A percentile compares a stretch with the other conserved stretches of the same genome.
Evolutionary conservation across 805 yeast species (phyloP).

Genomic region (Saccharomycodes ludwigii): DNA sequence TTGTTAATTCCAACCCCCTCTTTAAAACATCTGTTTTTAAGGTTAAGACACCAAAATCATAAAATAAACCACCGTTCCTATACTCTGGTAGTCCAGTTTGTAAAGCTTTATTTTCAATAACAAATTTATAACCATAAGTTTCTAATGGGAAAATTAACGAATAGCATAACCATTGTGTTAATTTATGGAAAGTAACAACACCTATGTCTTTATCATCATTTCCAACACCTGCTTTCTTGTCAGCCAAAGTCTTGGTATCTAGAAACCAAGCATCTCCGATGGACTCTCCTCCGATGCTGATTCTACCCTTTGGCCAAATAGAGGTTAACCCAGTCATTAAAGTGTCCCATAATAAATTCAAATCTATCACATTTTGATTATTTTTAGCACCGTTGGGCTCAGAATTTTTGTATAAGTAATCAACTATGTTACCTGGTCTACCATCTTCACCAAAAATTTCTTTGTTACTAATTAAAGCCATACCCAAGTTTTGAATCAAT

Average conservation of each 20-base stretch:
- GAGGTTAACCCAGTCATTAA: slow-evolving; percentile 43
- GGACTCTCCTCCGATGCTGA: slow-evolving; percentile 35
- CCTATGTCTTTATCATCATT: slow-evolving; percentile 21
- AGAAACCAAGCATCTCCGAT: slow-evolving; percentile 56
- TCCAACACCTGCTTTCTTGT: slow-evolving; percentile 6
- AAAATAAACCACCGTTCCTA: slow-evolving; percentile 52
- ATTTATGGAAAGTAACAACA: slow-evolving; percentile 50
- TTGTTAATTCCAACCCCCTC: slow-evolving; percentile 28
- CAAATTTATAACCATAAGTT: slow-evolving; percentile 30
- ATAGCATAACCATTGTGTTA: slow-evolving; percentile 58
- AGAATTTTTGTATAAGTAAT: slow-evolving; percentile 27
- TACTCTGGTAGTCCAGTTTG: slow-evolving; percentile 52
- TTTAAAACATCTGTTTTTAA: slow-evolving; percentile 30
- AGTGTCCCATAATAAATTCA: slow-evolving; percentile 39
- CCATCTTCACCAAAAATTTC: slow-evolving; percentile 35
- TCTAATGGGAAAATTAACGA: slow-evolving; percentile 43
- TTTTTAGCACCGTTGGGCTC: slow-evolving; percentile 7
- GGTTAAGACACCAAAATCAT: slow-evolving; percentile 39
- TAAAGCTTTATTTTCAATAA: slow-evolving; percentile 25
- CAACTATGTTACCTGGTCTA: slow-evolving; percentile 43
- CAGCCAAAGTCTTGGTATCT: slow-evolving; percentile 20
- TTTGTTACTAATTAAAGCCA: slow-evolving; percentile 27
- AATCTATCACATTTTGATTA: slow-evolving; percentile 23
- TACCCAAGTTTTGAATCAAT: slow-evolving; percentile 36
- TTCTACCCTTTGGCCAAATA: slow-evolving; percentile 53